Percentiles rank a stretch among this genome's conserved stretches.
These are phyloP conservation scores for Candida sakaeoensis DNA, from an alignment of 805 yeast genomes.

Conservation along the genomic window DNA sequence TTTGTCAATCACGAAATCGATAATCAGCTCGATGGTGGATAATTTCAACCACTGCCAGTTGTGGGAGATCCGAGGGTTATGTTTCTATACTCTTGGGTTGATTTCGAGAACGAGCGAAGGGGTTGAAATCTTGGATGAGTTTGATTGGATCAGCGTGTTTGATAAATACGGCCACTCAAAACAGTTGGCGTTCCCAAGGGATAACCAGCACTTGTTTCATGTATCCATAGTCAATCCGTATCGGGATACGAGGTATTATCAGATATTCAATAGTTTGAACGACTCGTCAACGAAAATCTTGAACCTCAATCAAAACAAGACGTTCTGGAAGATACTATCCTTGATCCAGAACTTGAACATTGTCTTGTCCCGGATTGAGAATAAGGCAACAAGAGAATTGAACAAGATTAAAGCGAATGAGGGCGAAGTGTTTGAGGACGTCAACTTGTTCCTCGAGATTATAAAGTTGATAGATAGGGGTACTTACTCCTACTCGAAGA, in stretches of 20 bases:
- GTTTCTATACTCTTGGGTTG: conserved; percentile 74
- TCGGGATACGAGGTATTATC: conserved; percentile 20
- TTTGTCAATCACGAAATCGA: conserved; percentile 16
- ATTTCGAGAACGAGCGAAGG: conserved; percentile 75
- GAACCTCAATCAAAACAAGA: background rate
- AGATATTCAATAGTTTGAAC: conserved; percentile 18
- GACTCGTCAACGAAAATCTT: conserved; percentile 8
- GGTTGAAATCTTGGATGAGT: conserved; percentile 76
- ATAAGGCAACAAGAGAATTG: conserved; percentile 56
- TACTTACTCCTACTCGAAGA: conserved; percentile 57
- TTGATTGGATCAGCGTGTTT: conserved; percentile 53
- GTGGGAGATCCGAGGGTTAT: conserved; percentile 68
- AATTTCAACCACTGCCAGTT: conserved; percentile 28
- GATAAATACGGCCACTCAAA: conserved; percentile 17
- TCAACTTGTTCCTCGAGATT: conserved; percentile 51
- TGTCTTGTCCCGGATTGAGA: conserved; percentile 39
- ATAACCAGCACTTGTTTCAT: conserved; percentile 12
- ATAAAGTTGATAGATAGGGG: conserved; percentile 50
- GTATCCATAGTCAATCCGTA: conserved; percentile 22
- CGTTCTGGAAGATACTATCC: conserved; percentile 15
- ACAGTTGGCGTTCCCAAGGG: conserved; percentile 22
- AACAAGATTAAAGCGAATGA: conserved; percentile 47
- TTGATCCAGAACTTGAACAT: conserved; percentile 51
- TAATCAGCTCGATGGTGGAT: conserved; percentile 46
- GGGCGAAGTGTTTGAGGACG: conserved; percentile 53